A percentile compares a stretch with the other conserved stretches of the same genome.
These are phyloP conservation scores for Tremellales sp. DNA, from an alignment of 1,284 basidiomycete genomes.

Conservation along the genomic window DNA sequence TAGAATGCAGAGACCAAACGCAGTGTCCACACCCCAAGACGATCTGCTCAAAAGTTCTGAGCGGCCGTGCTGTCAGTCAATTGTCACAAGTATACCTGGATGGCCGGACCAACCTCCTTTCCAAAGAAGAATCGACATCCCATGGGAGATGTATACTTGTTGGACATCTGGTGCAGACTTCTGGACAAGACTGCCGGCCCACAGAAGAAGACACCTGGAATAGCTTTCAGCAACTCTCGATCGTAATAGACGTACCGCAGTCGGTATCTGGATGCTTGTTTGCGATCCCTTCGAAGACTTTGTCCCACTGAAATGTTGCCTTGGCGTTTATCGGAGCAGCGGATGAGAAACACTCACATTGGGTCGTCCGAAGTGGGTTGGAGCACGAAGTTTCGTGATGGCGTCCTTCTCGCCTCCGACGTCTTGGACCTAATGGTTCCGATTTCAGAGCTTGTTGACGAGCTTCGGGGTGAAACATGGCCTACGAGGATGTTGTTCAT, in stretches of 20 bases:
- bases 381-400: slow-evolving; percentile 74
- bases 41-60: no score
- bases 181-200: slow-evolving; percentile 67
- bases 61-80: no score
- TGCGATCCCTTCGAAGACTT: slow-evolving; percentile 67
- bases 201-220: slow-evolving; percentile 51
- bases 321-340: neutral
- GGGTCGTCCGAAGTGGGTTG: slow-evolving; percentile 90
- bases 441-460: no score
- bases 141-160: slow-evolving; percentile 76
- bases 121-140: slow-evolving; percentile 84
- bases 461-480: no score
- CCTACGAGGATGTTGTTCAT: slow-evolving; percentile 85
- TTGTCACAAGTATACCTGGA: no score
- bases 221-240: neutral
- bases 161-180: slow-evolving; percentile 68
- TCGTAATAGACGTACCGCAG: slow-evolving; percentile 61
- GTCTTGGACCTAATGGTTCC: no score
- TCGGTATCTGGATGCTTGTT: slow-evolving; percentile 79
- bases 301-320: slow-evolving; percentile 58
- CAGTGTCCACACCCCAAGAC: no score
- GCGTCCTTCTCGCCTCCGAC: slow-evolving; percentile 84
- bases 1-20: no score
- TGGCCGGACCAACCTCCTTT: slow-evolving; percentile 55
- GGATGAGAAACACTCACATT: slow-evolving; percentile 51